Evolutionary conservation across 441 rosid species (phyloP).

Genomic region (Sinapis alba): DNA sequence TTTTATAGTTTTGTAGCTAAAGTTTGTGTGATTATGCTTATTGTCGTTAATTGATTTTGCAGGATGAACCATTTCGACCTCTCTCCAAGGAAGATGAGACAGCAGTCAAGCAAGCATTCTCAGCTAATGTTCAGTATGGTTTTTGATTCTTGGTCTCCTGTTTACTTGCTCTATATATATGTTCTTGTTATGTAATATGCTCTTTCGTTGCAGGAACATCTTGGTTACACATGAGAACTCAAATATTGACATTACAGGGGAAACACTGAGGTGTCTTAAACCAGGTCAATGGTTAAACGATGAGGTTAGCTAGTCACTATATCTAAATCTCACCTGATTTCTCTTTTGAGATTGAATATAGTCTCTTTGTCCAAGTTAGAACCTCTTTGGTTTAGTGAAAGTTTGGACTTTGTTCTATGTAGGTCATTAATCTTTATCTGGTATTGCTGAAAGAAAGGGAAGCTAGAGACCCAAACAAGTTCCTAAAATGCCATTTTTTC

Average conservation of each 20-base stretch:
- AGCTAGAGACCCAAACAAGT: constrained; percentile 79
- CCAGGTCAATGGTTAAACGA: constrained; percentile 91
- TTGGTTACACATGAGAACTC: constrained; percentile 64
- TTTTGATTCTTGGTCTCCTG: constrained; percentile 10
- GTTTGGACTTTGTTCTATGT: constrained; percentile 36
- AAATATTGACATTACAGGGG: constrained; percentile 75
- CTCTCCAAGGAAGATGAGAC: constrained; percentile 65
- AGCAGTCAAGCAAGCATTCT: constrained; percentile 57
- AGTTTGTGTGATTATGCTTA: too few species aligned
- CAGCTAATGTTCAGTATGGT: constrained; percentile 53
- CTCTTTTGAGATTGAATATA: too few species aligned
- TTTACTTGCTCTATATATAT: constrained; percentile 7
- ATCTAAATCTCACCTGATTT: neutral
- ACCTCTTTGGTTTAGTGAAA: constrained; percentile 10
- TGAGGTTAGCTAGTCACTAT: constrained; percentile 62
- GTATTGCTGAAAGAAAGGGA: constrained; percentile 94
- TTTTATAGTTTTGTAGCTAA: constrained; percentile 1
- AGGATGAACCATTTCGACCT: constrained; percentile 74
- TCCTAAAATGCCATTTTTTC: constrained; percentile 90
- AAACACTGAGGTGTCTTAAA: constrained; percentile 65
- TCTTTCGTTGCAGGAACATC: constrained; percentile 51
- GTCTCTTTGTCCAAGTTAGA: neutral
- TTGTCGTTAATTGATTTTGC: constrained; percentile 34
- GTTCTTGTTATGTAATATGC: constrained; percentile 22
- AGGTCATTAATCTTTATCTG: constrained; percentile 91